Evolutionary conservation across 1,284 basidiomycete species (phyloP).

Genomic region (Somion occarium): DNA sequence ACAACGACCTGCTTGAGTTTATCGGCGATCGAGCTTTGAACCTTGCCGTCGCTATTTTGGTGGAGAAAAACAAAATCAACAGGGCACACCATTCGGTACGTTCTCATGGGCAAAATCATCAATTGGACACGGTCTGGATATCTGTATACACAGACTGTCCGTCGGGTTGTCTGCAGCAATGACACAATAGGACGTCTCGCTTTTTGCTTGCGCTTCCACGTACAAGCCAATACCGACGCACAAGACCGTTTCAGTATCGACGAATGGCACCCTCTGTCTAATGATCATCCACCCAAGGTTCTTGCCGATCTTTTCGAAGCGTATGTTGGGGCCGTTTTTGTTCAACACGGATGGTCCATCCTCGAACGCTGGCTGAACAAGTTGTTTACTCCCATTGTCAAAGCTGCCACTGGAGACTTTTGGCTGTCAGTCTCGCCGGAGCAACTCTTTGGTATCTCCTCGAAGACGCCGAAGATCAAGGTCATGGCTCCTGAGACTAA

Average conservation of each 20-base stretch:
- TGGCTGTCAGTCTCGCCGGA: slow-evolving; percentile 7
- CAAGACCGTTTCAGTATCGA: slow-evolving; percentile 13
- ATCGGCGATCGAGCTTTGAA: slow-evolving; percentile 30
- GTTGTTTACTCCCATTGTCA: slow-evolving; percentile 23
- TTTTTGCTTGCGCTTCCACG: slow-evolving; percentile 22
- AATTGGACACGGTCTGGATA: too few relatives aligned
- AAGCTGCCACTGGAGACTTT: slow-evolving; percentile 24
- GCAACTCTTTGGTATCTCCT: slow-evolving; percentile 3
- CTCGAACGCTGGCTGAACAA: slow-evolving; percentile 22
- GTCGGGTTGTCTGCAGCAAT: slow-evolving; percentile 24
- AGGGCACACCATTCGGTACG: slow-evolving; percentile 24
- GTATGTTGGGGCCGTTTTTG: slow-evolving; percentile 26
- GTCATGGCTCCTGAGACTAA: not conserved
- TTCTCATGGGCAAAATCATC: too few relatives aligned
- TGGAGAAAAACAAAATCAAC: slow-evolving; percentile 23
- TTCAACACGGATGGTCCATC: slow-evolving; percentile 23
- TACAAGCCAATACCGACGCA: slow-evolving; percentile 19
- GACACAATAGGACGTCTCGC: slow-evolving; percentile 30
- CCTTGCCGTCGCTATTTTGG: slow-evolving; percentile 24
- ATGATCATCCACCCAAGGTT: slow-evolving; percentile 23
- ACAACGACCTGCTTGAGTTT: slow-evolving; percentile 31
- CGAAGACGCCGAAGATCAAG: not conserved
- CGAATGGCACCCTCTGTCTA: slow-evolving; percentile 15
- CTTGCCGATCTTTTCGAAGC: slow-evolving; percentile 31
- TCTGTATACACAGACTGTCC: slow-evolving; percentile 17